Evolutionary conservation across 768 basidiomycete species (phyloP).

Genomic region (Rhizopogon roseolus): DNA sequence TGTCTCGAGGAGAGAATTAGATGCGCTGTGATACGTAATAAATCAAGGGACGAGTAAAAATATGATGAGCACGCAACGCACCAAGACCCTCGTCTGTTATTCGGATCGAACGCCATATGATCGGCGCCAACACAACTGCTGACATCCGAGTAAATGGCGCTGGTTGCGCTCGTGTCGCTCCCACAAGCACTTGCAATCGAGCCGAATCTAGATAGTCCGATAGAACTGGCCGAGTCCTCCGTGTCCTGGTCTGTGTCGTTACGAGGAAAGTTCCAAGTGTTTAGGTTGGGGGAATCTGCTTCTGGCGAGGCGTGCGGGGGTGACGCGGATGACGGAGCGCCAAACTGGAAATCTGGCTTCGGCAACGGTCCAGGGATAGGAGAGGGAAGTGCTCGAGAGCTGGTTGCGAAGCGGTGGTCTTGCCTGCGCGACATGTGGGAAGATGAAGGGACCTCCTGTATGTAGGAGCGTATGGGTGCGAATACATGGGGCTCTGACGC

Average conservation of each 20-base stretch:
- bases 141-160: conserved; percentile 44
- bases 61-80: conserved; percentile 9
- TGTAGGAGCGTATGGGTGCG: conserved; percentile 28
- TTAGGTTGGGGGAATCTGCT: conserved; percentile 27
- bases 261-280: conserved; percentile 41
- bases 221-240: conserved; percentile 50
- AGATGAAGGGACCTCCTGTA: conserved; percentile 18
- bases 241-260: conserved; percentile 41
- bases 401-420: conserved; percentile 45
- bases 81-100: conserved; percentile 29
- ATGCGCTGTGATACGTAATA: conserved; percentile 19
- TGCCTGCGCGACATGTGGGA: conserved; percentile 17
- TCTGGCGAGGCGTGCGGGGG: conserved; percentile 49
- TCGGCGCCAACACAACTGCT: conserved; percentile 29
- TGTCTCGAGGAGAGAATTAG: conserved; percentile 24
- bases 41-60: conserved; percentile 5
- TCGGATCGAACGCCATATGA: conserved; percentile 26
- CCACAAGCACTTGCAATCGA: conserved; percentile 58
- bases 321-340: conserved; percentile 44
- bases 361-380: conserved; percentile 54
- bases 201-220: conserved; percentile 47
- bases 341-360: conserved; percentile 59
- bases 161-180: conserved; percentile 52
- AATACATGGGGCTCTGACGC: conserved; percentile 31
- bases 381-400: conserved; percentile 43